Base-by-base conservation (phyloP, 1,284 basidiomycete genomes). In the Ceratobasidium theobromae region DNA sequence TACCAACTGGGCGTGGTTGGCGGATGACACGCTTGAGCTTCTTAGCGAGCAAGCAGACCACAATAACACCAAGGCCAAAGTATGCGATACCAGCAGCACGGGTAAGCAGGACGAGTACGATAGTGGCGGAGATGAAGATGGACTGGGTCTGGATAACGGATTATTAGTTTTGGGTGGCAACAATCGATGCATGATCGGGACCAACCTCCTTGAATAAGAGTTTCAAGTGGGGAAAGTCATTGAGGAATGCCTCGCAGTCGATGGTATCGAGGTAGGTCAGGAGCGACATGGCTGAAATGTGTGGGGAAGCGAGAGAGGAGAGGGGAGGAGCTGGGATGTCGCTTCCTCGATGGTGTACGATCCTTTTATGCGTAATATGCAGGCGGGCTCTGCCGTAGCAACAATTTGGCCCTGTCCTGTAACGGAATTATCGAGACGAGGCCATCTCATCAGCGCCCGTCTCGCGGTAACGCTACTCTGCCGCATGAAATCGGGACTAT, bases 21-120 rank as follows among this genome's bases (percentile, higher is more conserved):
- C 84, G 82, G 52, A 95, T 80, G 52, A 82, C 72, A 23, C 73
- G 78, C 74, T 94, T 95, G 67, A 89, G 73, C 4, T 83, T 65
- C 75, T 93, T 93, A 52, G 88, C 90, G 52, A 82, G 78, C 9
- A 86, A 65, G 16, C 82, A 80, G 72, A 88, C 90, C 43, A 79
- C 74, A 0, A 87, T 74, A 11, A 87, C 87, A 27, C 90, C 90
- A 4, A 76, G 75, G 14, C 79, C 79, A 72, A 92, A 91, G 76
- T 87, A 93, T 9, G 79, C 76, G 0, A 88, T 82, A 32, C 86
- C 89, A 18, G 83, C 82, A 14, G 88, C 87, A 49, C 84, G 81
- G 1, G 89, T 89, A 68, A 84, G 87, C 6, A 92, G 74, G 35
- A 90, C 77, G 62, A 81, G 57, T 18, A 45, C 45, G 32, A 60